Conservation (phyloP, 805 yeast genomes). For the Isabelozyma gotoi region DNA sequence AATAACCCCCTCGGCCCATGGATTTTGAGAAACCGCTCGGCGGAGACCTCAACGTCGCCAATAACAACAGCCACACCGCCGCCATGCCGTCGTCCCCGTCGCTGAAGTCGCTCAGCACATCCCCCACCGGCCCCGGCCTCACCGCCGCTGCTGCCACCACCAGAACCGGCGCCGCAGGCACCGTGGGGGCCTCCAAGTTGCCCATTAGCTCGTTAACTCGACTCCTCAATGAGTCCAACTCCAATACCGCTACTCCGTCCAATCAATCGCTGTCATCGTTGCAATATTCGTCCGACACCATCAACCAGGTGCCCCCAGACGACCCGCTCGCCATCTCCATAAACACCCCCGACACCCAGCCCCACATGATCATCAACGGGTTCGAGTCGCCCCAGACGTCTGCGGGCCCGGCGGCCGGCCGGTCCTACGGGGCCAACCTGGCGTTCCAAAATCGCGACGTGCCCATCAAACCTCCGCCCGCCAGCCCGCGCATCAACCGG, state of each 20-base stretch:
- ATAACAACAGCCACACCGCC: conserved; percentile 1
- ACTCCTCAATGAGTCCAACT: conserved; percentile 33
- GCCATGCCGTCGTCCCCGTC: neutral
- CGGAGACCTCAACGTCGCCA: neutral
- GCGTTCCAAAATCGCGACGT: conserved; percentile 15
- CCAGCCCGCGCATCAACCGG: conserved; percentile 42
- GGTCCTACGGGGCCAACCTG: conserved; percentile 5
- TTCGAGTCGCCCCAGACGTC: conserved; percentile 8
- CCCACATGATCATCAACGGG: conserved; percentile 9
- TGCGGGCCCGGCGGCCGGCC: too few relatives aligned
- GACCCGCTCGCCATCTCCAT: neutral
- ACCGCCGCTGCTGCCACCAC: conserved; percentile 2
- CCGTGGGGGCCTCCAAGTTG: conserved; percentile 10
- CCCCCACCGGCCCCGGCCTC: conserved; percentile 1
- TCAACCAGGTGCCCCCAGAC: too few relatives aligned
- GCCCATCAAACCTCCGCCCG: conserved; percentile 18
- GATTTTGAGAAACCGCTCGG: neutral
- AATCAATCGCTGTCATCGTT: conserved; percentile 11
- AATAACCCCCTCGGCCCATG: too few relatives aligned
- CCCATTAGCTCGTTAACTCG: conserved; percentile 39
- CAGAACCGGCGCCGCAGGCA: conserved; percentile 3
- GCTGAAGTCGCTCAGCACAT: neutral
- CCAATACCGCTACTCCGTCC: conserved; percentile 14
- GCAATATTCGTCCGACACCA: neutral
- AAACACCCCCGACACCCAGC: conserved; percentile 4